Percentiles rank a stretch among this genome's conserved stretches.
phyloP scores from a whole-genome alignment of 1,139 yeast genomes.

The Hyphopichia burtonii region DNA sequence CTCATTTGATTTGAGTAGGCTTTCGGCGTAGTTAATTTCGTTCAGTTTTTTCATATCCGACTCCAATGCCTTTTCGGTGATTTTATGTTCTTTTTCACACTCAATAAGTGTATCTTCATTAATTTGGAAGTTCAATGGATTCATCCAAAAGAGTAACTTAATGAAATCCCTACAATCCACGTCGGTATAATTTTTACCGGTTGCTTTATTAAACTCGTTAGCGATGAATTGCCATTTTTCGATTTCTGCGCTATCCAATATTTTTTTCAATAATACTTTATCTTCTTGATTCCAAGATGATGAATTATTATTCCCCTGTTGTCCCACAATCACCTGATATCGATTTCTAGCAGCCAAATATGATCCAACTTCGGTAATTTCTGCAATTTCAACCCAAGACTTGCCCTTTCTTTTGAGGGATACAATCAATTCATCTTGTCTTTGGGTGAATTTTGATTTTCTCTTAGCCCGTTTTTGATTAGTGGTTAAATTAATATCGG shows the following conservation, averaged over 20 bases:
- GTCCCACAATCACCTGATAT: conserved; percentile 80
- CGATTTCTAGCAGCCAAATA: conserved; percentile 75
- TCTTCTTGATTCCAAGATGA: conserved; percentile 65
- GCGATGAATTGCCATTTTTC: conserved; percentile 71
- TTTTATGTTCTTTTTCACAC: conserved; percentile 36
- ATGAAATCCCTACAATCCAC: conserved; percentile 57
- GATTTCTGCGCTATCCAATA: conserved; percentile 67
- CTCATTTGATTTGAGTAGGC: not conserved
- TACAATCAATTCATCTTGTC: conserved; percentile 68
- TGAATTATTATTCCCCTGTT: conserved; percentile 72
- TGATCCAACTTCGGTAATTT: conserved; percentile 61
- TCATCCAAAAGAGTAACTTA: conserved; percentile 50
- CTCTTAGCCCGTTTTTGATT: conserved; percentile 54
- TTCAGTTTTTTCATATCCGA: conserved; percentile 7
- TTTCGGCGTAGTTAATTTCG: not conserved
- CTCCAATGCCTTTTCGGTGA: conserved; percentile 37
- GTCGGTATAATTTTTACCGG: conserved; percentile 54
- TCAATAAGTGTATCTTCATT: conserved; percentile 43
- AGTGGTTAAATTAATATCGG: conserved; percentile 23
- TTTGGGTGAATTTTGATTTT: conserved; percentile 63
- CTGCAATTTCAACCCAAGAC: conserved; percentile 76
- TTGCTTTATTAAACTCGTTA: conserved; percentile 57
- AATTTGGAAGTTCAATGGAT: conserved; percentile 61
- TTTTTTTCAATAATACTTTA: conserved; percentile 45
- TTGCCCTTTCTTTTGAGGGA: conserved; percentile 61